Conservation (phyloP, 2,329 filamentous ascomycete genomes). For the Dactylonectria macrodidyma region DNA sequence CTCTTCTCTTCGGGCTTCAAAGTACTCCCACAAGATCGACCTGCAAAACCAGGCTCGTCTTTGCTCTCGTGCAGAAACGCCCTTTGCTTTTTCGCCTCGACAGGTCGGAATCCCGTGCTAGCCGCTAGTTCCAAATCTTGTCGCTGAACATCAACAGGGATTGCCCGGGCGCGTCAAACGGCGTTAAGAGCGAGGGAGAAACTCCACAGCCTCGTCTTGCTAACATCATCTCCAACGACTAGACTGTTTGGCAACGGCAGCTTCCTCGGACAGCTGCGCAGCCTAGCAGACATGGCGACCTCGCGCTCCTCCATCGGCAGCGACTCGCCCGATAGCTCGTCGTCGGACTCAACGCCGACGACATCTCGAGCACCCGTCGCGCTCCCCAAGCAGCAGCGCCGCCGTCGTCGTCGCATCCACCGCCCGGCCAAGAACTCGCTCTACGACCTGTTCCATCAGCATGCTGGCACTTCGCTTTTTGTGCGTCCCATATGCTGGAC, state of each 20-base stretch:
- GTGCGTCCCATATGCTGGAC: slow-evolving; percentile 70
- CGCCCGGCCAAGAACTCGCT: slow-evolving; percentile 65
- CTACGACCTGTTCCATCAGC: slow-evolving; percentile 65
- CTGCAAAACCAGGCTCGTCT: too few relatives aligned
- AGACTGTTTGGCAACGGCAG: slow-evolving; percentile 46
- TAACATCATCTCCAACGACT: slow-evolving; percentile 34
- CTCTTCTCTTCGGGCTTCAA: too few relatives aligned
- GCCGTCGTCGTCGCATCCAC: slow-evolving; percentile 49
- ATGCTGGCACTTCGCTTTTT: slow-evolving; percentile 65
- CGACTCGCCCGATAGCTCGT: slow-evolving; percentile 32
- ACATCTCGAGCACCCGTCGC: slow-evolving; percentile 43
- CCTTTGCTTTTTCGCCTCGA: slow-evolving; percentile 39
- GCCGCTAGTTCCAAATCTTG: slow-evolving; percentile 45
- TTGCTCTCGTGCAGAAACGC: slow-evolving; percentile 26
- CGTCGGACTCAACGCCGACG: slow-evolving; percentile 41
- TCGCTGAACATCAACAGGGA: slow-evolving; percentile 46
- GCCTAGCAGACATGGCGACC: slow-evolving; percentile 48
- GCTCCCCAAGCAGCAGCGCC: slow-evolving; percentile 42
- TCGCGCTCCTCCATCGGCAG: slow-evolving; percentile 33
- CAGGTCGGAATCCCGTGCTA: slow-evolving; percentile 46
- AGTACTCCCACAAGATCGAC: neutral
- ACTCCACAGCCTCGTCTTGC: slow-evolving; percentile 12
- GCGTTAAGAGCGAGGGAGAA: slow-evolving; percentile 34
- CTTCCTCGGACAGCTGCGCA: slow-evolving; percentile 50
- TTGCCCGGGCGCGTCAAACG: slow-evolving; percentile 42